Percentiles rank a stretch among this genome's conserved stretches.
Evolutionary conservation across 73 alveolate genomes (phyloP).

Genomic region (Symbiodinium pilosum): DNA sequence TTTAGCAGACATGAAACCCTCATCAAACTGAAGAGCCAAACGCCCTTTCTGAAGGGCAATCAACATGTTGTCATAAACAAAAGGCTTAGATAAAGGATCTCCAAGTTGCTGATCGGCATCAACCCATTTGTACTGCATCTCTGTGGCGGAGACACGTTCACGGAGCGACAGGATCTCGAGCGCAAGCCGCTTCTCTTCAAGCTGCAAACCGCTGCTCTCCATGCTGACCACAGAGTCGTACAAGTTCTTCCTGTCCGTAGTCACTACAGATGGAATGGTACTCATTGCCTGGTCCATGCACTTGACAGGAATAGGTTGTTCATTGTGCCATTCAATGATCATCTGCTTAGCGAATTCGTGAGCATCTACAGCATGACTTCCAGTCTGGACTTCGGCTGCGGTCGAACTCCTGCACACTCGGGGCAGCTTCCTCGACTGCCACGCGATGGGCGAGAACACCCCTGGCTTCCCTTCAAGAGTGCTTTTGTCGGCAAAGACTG

Average conservation of each 20-base stretch:
- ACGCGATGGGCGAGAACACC: too few species aligned
- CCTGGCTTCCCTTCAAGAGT: too few species aligned
- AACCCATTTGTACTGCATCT: not conserved
- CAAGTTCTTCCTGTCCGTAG: not conserved
- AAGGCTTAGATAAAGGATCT: not conserved
- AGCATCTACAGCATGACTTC: too few species aligned
- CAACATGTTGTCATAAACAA: not conserved
- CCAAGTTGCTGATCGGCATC: constrained; percentile 23
- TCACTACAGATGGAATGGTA: too few species aligned
- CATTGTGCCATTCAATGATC: too few species aligned
- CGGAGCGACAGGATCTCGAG: not conserved
- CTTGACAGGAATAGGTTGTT: too few species aligned
- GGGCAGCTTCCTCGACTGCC: too few species aligned
- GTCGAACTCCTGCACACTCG: too few species aligned
- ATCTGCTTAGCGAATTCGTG: too few species aligned
- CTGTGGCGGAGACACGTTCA: not conserved
- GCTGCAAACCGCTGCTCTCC: not conserved
- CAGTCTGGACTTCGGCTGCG: too few species aligned
- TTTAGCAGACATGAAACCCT: not conserved
- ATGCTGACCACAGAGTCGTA: constrained; percentile 10
- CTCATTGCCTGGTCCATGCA: too few species aligned
- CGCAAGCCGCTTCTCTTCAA: constrained; percentile 1
- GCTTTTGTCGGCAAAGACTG: too few species aligned
- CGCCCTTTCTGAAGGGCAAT: not conserved
- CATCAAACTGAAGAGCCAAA: not conserved